phyloP scores from a whole-genome alignment of 495 filamentous ascomycete genomes.

The Penicillium tannophilum region DNA sequence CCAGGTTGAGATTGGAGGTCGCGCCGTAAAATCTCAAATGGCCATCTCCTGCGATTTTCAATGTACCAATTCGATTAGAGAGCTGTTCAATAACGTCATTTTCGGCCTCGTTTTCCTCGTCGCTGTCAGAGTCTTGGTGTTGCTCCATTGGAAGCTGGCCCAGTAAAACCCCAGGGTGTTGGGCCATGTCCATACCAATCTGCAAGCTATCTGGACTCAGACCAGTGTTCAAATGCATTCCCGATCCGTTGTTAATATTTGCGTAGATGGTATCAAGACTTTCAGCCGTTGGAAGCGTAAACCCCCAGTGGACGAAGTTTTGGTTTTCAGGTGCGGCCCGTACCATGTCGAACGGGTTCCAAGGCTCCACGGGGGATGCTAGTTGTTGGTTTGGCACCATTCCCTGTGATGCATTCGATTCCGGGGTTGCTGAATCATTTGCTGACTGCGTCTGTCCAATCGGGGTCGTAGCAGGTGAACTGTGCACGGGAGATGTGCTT shows the following conservation, averaged over 20 bases:
- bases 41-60: slow-evolving; percentile 52
- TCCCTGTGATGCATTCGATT: slow-evolving; percentile 20
- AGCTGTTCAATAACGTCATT: slow-evolving; percentile 50
- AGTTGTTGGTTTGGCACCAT: slow-evolving; percentile 17
- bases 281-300: slow-evolving; percentile 47
- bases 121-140: slow-evolving; percentile 43
- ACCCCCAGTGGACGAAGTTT: slow-evolving; percentile 39
- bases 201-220: slow-evolving; percentile 36
- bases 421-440: slow-evolving; percentile 10
- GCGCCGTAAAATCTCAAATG: slow-evolving; percentile 53
- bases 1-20: slow-evolving; percentile 51
- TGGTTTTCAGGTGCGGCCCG: slow-evolving; percentile 26
- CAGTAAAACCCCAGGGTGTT: slow-evolving; percentile 34
- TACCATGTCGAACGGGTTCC: slow-evolving; percentile 31
- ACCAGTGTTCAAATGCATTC: slow-evolving; percentile 25
- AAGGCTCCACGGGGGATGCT: slow-evolving; percentile 22
- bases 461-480: slow-evolving; percentile 15
- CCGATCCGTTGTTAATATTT: slow-evolving; percentile 32
- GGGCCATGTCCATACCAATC: slow-evolving; percentile 37
- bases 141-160: slow-evolving; percentile 24
- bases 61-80: slow-evolving; percentile 48
- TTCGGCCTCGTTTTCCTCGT: slow-evolving; percentile 46
- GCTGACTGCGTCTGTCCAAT: slow-evolving; percentile 16
- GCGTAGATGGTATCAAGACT: slow-evolving; percentile 45
- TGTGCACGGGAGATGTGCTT: slow-evolving; percentile 21